These are phyloP conservation scores for Auxenochlorella pyrenoidosa DNA, from an alignment of 139 green algal genomes.

Conservation along the genomic window DNA sequence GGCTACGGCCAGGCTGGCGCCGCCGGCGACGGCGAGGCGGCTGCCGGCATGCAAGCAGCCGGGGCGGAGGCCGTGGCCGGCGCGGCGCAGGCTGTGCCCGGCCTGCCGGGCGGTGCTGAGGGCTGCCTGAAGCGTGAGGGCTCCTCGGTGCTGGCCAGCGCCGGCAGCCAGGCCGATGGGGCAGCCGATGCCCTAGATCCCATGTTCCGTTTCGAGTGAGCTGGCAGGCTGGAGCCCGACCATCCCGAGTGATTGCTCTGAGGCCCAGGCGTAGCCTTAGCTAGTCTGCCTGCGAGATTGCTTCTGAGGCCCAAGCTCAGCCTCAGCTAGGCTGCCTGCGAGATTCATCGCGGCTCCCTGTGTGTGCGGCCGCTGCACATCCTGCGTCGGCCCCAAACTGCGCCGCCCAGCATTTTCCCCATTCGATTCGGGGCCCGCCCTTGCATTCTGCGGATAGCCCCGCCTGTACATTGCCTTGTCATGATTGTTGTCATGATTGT, in stretches of 20 bases:
- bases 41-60: neutral
- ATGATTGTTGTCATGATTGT: too few species aligned
- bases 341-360: too few species aligned
- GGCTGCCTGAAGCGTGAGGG: neutral
- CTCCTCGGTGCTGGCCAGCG: neutral
- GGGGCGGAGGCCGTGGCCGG: neutral
- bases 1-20: neutral
- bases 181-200: neutral
- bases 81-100: neutral
- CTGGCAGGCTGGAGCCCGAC: neutral
- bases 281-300: too few species aligned
- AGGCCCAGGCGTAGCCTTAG: too few species aligned
- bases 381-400: too few species aligned
- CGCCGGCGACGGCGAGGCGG: neutral
- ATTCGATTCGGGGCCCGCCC: neutral
- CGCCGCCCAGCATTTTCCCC: neutral
- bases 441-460: neutral
- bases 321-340: too few species aligned
- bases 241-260: too few species aligned
- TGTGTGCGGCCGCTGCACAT: too few species aligned
- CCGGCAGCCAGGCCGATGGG: neutral
- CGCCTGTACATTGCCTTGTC: too few species aligned
- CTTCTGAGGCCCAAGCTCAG: too few species aligned
- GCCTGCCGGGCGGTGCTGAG: neutral
- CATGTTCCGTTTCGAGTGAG: slow-evolving; percentile 25